Evolutionary conservation across 2,329 filamentous ascomycete species (phyloP).

Genomic region (Colletotrichum scovillei): DNA sequence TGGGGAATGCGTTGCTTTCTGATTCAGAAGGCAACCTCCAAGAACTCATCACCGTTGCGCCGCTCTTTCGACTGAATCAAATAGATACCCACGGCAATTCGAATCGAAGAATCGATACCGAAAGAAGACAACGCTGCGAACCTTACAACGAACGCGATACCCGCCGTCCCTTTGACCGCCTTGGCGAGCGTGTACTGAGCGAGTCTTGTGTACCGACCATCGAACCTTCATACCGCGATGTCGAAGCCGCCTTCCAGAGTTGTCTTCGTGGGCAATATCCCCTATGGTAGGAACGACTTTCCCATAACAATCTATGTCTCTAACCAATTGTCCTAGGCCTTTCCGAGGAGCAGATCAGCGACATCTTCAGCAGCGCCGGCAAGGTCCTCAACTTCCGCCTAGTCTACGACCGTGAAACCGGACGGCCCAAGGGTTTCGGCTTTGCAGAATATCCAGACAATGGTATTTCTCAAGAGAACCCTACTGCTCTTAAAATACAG

Average conservation of each 20-base stretch:
- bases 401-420: constrained; percentile 95
- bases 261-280: constrained; percentile 87
- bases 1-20: background rate
- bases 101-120: background rate
- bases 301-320: background rate
- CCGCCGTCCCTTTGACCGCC: background rate
- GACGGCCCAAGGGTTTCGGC: constrained; percentile 94
- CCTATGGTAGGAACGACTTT: constrained; percentile 71
- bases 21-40: constrained; percentile 3
- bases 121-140: background rate
- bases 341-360: constrained; percentile 94
- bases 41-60: background rate
- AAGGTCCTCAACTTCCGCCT: constrained; percentile 92
- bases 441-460: constrained; percentile 96
- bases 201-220: background rate
- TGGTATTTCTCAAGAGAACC: constrained; percentile 57
- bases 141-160: background rate
- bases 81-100: background rate
- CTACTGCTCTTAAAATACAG: no score
- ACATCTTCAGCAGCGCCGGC: constrained; percentile 91
- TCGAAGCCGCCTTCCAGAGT: constrained; percentile 82
- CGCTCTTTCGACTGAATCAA: background rate
- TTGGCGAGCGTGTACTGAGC: background rate
- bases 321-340: constrained; percentile 68
- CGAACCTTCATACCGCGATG: constrained; percentile 60